A percentile compares a stretch with the other conserved stretches of the same genome.
phyloP scores from a whole-genome alignment of 345 rosid genomes.

The Salix brachista region DNA sequence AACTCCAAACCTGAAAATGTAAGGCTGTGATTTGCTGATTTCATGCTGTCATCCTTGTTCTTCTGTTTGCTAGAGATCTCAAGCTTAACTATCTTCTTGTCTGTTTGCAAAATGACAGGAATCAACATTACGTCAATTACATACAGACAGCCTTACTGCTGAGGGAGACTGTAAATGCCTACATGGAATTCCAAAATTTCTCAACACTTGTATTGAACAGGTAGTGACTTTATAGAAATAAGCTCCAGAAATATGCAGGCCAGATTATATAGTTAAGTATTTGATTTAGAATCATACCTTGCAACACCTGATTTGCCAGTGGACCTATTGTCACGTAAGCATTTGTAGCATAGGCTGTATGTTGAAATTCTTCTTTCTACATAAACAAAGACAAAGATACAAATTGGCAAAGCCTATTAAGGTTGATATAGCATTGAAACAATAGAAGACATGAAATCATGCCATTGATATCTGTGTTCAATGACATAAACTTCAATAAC shows the following conservation, averaged over 20 bases:
- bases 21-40: constrained; percentile 40
- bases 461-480: too few relatives aligned
- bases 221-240: not conserved
- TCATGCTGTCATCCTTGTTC: constrained; percentile 24
- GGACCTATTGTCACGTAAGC: constrained; percentile 85
- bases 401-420: too few relatives aligned
- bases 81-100: constrained; percentile 57
- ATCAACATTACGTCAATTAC: not conserved
- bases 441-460: too few relatives aligned
- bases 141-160: not conserved
- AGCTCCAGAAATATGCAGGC: not conserved
- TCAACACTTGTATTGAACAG: too few relatives aligned
- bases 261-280: not conserved
- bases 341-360: constrained; percentile 90
- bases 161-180: not conserved
- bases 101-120: constrained; percentile 30
- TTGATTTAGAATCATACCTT: constrained; percentile 45
- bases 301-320: constrained; percentile 62
- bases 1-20: constrained; percentile 49
- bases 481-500: too few relatives aligned
- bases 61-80: constrained; percentile 52
- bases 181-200: not conserved
- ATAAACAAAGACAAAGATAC: constrained; percentile 1
- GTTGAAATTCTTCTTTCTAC: constrained; percentile 93
- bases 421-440: too few relatives aligned